Conservation (phyloP, 2,329 filamentous ascomycete genomes). For the Fusarium coicis region DNA sequence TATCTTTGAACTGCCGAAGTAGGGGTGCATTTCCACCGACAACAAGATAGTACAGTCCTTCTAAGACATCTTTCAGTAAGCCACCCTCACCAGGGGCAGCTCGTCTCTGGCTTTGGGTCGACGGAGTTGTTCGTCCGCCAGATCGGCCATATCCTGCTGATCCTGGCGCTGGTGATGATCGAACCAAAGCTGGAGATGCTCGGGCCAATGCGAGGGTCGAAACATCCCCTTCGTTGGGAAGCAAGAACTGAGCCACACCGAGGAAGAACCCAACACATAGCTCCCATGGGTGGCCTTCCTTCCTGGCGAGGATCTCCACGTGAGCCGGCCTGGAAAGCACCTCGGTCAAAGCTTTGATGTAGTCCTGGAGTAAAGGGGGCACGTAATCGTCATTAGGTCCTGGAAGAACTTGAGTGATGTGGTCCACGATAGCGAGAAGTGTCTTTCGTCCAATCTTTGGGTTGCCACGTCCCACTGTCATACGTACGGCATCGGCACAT, state of each 20-base stretch:
- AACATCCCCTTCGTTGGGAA: constrained; percentile 53
- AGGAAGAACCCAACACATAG: constrained; percentile 77
- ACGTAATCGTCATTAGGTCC: constrained; percentile 70
- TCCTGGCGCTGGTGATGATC: constrained; percentile 59
- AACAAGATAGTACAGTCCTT: constrained; percentile 73
- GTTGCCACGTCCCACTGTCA: constrained; percentile 76
- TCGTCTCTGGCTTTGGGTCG: constrained; percentile 47
- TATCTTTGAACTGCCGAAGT: constrained; percentile 62
- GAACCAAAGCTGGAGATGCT: constrained; percentile 58
- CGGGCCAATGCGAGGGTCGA: constrained; percentile 50
- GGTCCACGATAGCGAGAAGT: constrained; percentile 80
- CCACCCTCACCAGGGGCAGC: constrained; percentile 46
- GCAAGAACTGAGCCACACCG: constrained; percentile 64
- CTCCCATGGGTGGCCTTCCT: constrained; percentile 72
- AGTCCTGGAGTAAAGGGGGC: constrained; percentile 77
- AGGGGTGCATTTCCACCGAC: constrained; percentile 76
- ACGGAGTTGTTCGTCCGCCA: constrained; percentile 45
- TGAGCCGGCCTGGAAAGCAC: constrained; percentile 80
- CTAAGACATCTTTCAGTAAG: constrained; percentile 57
- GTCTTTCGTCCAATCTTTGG: constrained; percentile 79
- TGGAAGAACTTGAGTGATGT: constrained; percentile 81
- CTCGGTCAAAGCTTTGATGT: constrained; percentile 78
- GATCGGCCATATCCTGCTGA: constrained; percentile 43
- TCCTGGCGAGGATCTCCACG: constrained; percentile 77
- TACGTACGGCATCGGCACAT: constrained; percentile 77